Base-by-base conservation (phyloP, 129 eudicot species). In the Dittrichia graveolens region DNA sequence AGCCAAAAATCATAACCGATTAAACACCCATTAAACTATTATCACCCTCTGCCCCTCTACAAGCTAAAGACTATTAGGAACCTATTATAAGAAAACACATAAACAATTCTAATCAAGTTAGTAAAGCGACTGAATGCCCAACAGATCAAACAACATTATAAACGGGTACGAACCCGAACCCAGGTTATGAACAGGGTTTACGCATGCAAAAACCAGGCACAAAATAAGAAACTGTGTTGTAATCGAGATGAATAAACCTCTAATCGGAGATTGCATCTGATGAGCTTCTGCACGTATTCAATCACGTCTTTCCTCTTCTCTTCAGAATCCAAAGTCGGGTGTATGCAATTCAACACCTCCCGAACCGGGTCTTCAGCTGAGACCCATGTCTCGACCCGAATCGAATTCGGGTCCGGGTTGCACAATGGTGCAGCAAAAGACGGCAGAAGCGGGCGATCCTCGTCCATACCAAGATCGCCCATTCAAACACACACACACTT, bases 231-330 rank as follows among this genome's bases (percentile, higher is more conserved):
- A 52, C 11, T 9, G 8, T 14, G 61, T 38, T 7, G 38, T 39
- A 48, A 31, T 34, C 1, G 6, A 70, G 43, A 14, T 6, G 15
- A 70, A 68, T 72, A 37, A 41, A 90, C 96, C 96, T 90, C 89
- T 68, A 80, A 84, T 19, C 78, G 74, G 13, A 87, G 72, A 24
- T 73, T 71, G 14, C 43, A 16, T 47, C 79, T 71, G 70, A 90
- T 74, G 8, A 90, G 85, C 15, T 73, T 66, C 80, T 87, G 93
- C 57, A 90, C 75, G 44, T 79, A 81, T 19, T 90, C 96, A 72
- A 87, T 81, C 37, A 90, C 91, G 45, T 90, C 87, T 64, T 76
- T 81, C 69, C 96, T 82, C 67, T 75, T 83, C 80, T 90, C 96
- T 50, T 87, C 85, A 2, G 91, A 65, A 82, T 90, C 96, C 45